A percentile compares a stretch with the other conserved stretches of the same genome.
phyloP scores from a whole-genome alignment of 768 basidiomycete genomes.

The Boletus edulis region DNA sequence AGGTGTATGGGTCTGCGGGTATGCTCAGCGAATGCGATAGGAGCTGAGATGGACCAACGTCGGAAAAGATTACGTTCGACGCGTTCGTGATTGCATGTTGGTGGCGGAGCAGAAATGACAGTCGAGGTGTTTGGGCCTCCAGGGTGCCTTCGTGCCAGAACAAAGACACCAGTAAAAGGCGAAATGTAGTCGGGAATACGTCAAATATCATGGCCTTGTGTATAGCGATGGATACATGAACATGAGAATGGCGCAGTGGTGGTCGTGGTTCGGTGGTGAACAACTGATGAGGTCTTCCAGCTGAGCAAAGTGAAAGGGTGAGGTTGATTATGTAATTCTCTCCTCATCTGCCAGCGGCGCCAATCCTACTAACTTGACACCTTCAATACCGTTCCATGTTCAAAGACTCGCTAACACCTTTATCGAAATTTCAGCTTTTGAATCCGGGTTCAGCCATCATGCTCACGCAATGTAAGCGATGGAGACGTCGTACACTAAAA shows the following conservation, averaged over 20 bases:
- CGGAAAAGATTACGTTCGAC: constrained; percentile 58
- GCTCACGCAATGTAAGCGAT: too few species aligned
- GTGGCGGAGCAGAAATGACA: constrained; percentile 67
- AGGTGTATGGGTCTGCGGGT: constrained; percentile 32
- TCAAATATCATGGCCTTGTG: constrained; percentile 17
- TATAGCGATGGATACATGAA: neutral
- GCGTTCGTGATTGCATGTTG: constrained; percentile 54
- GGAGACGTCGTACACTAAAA: too few species aligned
- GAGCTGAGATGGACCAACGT: constrained; percentile 40
- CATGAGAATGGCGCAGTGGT: neutral
- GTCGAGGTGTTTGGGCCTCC: constrained; percentile 33
- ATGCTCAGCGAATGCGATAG: constrained; percentile 23
- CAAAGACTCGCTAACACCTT: too few species aligned
- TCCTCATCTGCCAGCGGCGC: too few species aligned
- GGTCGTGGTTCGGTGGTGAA: too few species aligned
- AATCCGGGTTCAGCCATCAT: too few species aligned
- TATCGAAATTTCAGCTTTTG: too few species aligned
- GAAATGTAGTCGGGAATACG: constrained; percentile 40
- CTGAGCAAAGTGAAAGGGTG: too few species aligned
- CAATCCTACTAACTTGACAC: too few species aligned
- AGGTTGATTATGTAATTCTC: constrained; percentile 14
- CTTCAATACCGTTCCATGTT: too few species aligned
- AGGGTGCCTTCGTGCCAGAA: constrained; percentile 32
- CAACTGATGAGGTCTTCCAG: neutral
- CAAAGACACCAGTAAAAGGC: constrained; percentile 40